Percentiles rank a stretch among this genome's conserved stretches.
These are phyloP conservation scores for Fragilariopsis cylindrus DNA, from an alignment of 108 stramenopile species.

Conservation along the genomic window DNA sequence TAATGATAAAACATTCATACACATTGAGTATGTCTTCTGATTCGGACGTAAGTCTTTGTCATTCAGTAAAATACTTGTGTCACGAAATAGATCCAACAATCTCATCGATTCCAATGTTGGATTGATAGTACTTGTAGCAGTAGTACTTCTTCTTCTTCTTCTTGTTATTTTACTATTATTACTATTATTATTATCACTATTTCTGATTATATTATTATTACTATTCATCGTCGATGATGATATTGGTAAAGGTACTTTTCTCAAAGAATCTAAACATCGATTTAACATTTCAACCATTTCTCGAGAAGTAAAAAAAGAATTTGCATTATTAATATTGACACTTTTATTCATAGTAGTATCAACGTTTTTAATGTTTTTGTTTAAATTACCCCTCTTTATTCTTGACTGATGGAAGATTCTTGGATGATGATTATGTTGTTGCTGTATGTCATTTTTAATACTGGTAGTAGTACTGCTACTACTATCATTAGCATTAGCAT, in stretches of 20 bases:
- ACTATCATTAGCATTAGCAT: not conserved
- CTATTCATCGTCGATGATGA: too few species aligned
- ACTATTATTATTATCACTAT: too few species aligned
- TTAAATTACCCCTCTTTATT: too few species aligned
- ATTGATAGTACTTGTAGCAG: not conserved
- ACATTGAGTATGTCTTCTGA: conserved; percentile 25
- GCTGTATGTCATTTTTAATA: too few species aligned
- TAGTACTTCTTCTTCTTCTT: not conserved
- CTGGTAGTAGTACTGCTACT: not conserved
- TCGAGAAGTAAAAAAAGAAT: not conserved
- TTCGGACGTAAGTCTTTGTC: not conserved
- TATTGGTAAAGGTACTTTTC: not conserved
- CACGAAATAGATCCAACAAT: conserved; percentile 4
- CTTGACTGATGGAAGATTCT: too few species aligned
- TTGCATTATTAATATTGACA: not conserved
- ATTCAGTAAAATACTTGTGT: not conserved
- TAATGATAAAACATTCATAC: conserved; percentile 15
- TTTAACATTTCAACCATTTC: conserved; percentile 21
- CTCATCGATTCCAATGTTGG: not conserved
- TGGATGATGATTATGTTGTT: too few species aligned
- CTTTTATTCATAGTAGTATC: too few species aligned
- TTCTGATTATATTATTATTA: too few species aligned
- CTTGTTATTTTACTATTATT: too few species aligned
- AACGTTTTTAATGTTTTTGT: too few species aligned
- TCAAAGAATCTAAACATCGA: conserved; percentile 28